Percentiles rank a stretch among this genome's conserved stretches.
Conservation (phyloP, 306 rosid species). For the Coriaria nepalensis region DNA sequence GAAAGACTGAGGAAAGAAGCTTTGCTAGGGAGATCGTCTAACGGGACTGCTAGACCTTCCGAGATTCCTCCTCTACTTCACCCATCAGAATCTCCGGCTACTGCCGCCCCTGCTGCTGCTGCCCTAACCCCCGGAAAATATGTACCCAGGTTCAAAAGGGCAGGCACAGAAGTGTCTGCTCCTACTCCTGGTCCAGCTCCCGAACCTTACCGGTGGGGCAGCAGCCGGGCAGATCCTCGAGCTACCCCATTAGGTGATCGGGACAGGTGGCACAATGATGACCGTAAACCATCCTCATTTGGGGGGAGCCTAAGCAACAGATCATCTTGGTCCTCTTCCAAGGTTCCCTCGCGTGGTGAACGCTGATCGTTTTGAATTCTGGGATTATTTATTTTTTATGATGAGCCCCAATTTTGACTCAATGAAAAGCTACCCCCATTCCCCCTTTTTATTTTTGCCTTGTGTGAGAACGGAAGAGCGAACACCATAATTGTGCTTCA, state of each 20-base stretch:
- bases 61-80: conserved; percentile 23
- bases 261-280: conserved; percentile 60
- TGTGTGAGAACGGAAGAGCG: too few relatives aligned
- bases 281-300: conserved; percentile 28
- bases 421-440: too few relatives aligned
- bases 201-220: conserved; percentile 51
- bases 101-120: conserved; percentile 19
- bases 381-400: too few relatives aligned
- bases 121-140: conserved; percentile 37
- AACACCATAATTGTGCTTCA: too few relatives aligned
- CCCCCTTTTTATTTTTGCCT: too few relatives aligned
- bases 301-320: conserved; percentile 34
- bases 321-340: conserved; percentile 70
- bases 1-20: conserved; percentile 52
- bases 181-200: conserved; percentile 18
- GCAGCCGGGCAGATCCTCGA: conserved; percentile 15
- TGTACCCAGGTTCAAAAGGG: conserved; percentile 52
- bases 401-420: too few relatives aligned
- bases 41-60: conserved; percentile 23
- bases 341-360: conserved; percentile 1
- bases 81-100: conserved; percentile 31
- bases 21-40: conserved; percentile 34
- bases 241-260: conserved; percentile 19
- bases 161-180: background rate
- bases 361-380: too few relatives aligned